phyloP scores from a whole-genome alignment of 2,329 filamentous ascomycete species.

The Elsinoe perseae region DNA sequence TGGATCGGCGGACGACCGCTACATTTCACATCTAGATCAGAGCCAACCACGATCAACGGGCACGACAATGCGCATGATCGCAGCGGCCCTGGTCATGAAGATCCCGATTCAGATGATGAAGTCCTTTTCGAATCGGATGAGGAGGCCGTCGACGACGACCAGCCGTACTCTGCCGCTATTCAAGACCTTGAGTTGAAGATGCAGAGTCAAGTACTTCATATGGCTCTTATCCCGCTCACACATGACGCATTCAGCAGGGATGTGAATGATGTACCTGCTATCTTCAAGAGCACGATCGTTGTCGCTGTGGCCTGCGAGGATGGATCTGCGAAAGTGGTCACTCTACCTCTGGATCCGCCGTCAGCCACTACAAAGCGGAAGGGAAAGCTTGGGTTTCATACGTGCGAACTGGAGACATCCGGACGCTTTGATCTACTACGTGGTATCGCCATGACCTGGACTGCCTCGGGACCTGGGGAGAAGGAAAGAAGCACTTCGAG shows the following conservation, averaged over 20 bases:
- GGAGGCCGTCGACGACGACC: slow-evolving; percentile 50
- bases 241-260: slow-evolving; percentile 7
- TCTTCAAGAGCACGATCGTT: slow-evolving; percentile 43
- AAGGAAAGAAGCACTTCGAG: slow-evolving; percentile 25
- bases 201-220: slow-evolving; percentile 45
- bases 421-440: slow-evolving; percentile 46
- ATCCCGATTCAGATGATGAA: slow-evolving; percentile 47
- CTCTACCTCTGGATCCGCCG: slow-evolving; percentile 48
- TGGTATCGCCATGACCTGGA: slow-evolving; percentile 48
- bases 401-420: slow-evolving; percentile 40
- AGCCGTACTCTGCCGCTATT: slow-evolving; percentile 47
- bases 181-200: slow-evolving; percentile 50
- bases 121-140: slow-evolving; percentile 42
- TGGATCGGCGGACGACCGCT: slow-evolving; percentile 53
- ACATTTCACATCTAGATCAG: slow-evolving; percentile 8
- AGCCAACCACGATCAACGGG: slow-evolving; percentile 24
- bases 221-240: slow-evolving; percentile 43
- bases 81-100: background rate
- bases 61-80: slow-evolving; percentile 21
- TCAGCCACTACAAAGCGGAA: slow-evolving; percentile 34
- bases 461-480: slow-evolving; percentile 24
- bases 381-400: slow-evolving; percentile 37
- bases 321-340: slow-evolving; percentile 48
- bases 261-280: slow-evolving; percentile 4
- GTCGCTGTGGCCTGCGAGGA: slow-evolving; percentile 51